Base-by-base conservation (phyloP, 495 filamentous ascomycete genomes). In the Aspergillus diversus region DNA sequence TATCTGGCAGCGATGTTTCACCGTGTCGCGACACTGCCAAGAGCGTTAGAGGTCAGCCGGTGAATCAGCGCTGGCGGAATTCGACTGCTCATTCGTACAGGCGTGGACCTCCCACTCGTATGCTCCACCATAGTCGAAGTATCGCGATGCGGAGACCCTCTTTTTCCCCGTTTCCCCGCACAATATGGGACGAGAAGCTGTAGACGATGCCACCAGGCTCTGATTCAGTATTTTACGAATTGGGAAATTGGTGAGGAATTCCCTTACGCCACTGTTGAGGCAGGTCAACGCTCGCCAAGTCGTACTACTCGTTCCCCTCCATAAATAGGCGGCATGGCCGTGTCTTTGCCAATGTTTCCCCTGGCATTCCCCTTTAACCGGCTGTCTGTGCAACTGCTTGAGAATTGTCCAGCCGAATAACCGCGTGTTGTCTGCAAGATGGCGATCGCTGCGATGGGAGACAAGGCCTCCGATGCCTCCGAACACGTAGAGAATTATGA, bases 401-500 rank as follows among this genome's bases (percentile, higher is more conserved):
- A 39, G 13, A 7, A 8, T 13, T 39, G 37, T 39, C 7, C 37
- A 39, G 13, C 37, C 37, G 37, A 39, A 13, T 39, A 39, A 13
- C 37, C 8, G 37, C 37, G 37, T 39, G 37, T 7, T 15, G 13
- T 21, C 16, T 49, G 46, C 46, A 49, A n/a, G 17, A 49, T 43
- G 39, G 16, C 7, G 15, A 16, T n/a, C 16, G 16, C 15, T 3
- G 46, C 15, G 17, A 21, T 16, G 46, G 13, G 8, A 21, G 46
- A 49, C 15, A 49, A 49, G 46, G 4, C 46, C 17, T 6, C 15
- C 17, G 7, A n/a, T 12, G 46, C 46, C 8, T 49, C 46, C 17
- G 46, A 49, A 21, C 46, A 49, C 16, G 17, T 49, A 15, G 46
- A 49, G 46, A 49, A 15, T 21, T 49, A 52, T 16, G 48, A 60